Conservation (phyloP, 2,329 filamentous ascomycete species). For the Zopfia rhizophila region DNA sequence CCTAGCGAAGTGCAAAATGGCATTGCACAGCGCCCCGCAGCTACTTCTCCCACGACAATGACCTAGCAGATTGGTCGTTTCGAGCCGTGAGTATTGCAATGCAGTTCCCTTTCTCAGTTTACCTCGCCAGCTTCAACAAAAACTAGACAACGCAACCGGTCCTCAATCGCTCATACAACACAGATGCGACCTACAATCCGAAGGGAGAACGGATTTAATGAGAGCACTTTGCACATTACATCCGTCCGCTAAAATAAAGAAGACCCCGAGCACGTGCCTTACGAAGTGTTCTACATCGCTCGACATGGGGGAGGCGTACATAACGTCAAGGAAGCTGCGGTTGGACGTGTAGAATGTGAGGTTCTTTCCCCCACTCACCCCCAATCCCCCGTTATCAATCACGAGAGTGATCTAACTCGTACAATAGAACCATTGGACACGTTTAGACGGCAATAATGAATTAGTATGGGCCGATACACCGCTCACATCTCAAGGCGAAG, state of each 20-base stretch:
- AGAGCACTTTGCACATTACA: conserved; percentile 67
- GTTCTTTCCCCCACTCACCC: conserved; percentile 30
- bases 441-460: conserved; percentile 69
- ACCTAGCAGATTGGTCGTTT: conserved; percentile 26
- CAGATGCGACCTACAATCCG: conserved; percentile 56
- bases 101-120: neutral
- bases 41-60: conserved; percentile 29
- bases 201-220: conserved; percentile 63
- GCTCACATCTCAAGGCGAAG: conserved; percentile 65
- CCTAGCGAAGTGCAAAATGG: conserved; percentile 7
- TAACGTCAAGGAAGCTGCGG: conserved; percentile 70
- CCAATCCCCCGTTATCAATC: neutral
- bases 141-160: conserved; percentile 19
- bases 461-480: conserved; percentile 69
- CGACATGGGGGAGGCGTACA: conserved; percentile 74
- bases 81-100: conserved; percentile 7
- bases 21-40: conserved; percentile 21
- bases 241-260: conserved; percentile 63
- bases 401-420: conserved; percentile 3
- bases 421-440: conserved; percentile 68
- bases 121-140: too few relatives aligned
- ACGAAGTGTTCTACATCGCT: conserved; percentile 73
- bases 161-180: conserved; percentile 71
- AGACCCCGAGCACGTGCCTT: conserved; percentile 56
- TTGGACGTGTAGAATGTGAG: conserved; percentile 74